These are phyloP conservation scores for Rubroshorea leprosula DNA, from an alignment of 345 rosid species.

Conservation along the genomic window DNA sequence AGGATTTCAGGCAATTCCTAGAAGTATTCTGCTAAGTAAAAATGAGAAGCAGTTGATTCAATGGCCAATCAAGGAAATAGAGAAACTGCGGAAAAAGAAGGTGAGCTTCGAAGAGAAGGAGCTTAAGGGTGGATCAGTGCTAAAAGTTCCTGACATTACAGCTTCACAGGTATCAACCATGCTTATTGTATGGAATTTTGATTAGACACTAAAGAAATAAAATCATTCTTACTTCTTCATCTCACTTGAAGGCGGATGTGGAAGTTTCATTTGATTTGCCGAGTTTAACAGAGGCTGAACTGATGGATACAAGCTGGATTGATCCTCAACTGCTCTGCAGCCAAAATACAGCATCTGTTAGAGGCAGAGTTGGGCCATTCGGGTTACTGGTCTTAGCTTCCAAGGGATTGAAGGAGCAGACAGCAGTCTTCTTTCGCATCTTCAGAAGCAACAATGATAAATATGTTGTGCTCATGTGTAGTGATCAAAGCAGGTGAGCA, in stretches of 20 bases:
- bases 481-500: too few species aligned
- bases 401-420: slow-evolving; percentile 41
- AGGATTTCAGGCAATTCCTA: slow-evolving; percentile 56
- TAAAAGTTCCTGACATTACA: slow-evolving; percentile 49
- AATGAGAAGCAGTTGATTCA: slow-evolving; percentile 53
- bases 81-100: slow-evolving; percentile 40
- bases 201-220: too few species aligned
- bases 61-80: slow-evolving; percentile 65
- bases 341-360: slow-evolving; percentile 40
- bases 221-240: too few species aligned
- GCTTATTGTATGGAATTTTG: background rate
- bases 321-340: slow-evolving; percentile 56
- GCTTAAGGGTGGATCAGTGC: slow-evolving; percentile 32
- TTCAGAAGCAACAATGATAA: too few species aligned
- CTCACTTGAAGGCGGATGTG: slow-evolving; percentile 58
- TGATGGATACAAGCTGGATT: slow-evolving; percentile 40
- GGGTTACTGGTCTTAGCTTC: slow-evolving; percentile 67
- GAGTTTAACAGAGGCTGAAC: slow-evolving; percentile 41
- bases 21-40: slow-evolving; percentile 45
- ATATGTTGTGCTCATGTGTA: too few species aligned
- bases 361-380: slow-evolving; percentile 59
- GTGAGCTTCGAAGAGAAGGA: slow-evolving; percentile 30
- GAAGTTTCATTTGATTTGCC: slow-evolving; percentile 45
- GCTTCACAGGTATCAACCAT: slow-evolving; percentile 45
- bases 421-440: too few species aligned